phyloP scores from a whole-genome alignment of 495 filamentous ascomycete genomes.

The Daldinia vernicosa region DNA sequence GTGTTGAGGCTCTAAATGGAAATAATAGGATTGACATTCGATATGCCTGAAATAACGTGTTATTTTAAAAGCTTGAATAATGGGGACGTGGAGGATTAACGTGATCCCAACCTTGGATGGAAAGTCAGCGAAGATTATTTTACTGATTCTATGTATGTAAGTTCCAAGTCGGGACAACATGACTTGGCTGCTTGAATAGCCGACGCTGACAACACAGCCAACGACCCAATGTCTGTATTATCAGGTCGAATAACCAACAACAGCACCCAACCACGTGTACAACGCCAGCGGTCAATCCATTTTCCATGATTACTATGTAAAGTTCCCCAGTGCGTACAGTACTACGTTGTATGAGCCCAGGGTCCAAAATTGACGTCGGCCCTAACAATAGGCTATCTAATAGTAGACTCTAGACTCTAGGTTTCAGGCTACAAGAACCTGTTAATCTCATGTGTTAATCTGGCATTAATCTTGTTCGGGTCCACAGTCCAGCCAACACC shows the following conservation, averaged over 20 bases:
- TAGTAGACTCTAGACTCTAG: constrained; percentile 22
- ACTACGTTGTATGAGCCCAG: constrained; percentile 13
- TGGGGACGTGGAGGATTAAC: constrained; percentile 43
- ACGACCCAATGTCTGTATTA: neutral
- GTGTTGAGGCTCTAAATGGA: constrained; percentile 9
- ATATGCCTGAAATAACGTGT: constrained; percentile 28
- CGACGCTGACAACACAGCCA: constrained; percentile 5
- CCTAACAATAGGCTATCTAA: constrained; percentile 18
- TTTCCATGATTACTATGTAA: constrained; percentile 4
- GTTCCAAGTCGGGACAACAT: constrained; percentile 6
- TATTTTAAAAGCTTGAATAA: constrained; percentile 45
- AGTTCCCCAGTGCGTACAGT: constrained; percentile 2
- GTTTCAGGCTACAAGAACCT: constrained; percentile 14
- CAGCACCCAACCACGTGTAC: constrained; percentile 10
- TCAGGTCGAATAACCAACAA: neutral
- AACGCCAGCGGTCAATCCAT: constrained; percentile 7
- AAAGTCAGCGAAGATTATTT: constrained; percentile 32
- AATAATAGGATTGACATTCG: constrained; percentile 30
- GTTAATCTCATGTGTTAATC: constrained; percentile 15
- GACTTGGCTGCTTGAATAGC: neutral
- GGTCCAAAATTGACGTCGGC: constrained; percentile 16
- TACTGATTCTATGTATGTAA: constrained; percentile 21
- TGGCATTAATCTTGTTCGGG: constrained; percentile 34
- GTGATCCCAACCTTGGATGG: constrained; percentile 31
- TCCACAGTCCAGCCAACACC: constrained; percentile 33